Conservation (phyloP, 208 protist genomes). For the Leishmania tarentolae region DNA sequence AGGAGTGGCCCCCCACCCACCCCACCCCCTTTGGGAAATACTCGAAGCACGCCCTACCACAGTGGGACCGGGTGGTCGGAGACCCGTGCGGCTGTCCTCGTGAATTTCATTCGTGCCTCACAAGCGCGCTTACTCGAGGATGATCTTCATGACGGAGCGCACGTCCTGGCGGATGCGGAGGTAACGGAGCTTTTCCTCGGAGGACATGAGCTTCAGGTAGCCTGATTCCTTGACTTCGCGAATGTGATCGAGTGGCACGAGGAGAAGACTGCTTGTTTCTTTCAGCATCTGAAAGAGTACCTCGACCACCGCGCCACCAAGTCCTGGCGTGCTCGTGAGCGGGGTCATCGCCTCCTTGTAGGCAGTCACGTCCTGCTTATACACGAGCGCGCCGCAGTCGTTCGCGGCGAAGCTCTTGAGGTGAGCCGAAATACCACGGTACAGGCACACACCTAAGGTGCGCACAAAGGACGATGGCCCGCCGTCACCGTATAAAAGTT, state of each 20-base stretch:
- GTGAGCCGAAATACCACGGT: slow-evolving; percentile 75
- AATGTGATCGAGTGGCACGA: slow-evolving; percentile 86
- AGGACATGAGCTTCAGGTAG: slow-evolving; percentile 67
- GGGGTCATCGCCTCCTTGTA: slow-evolving; percentile 86
- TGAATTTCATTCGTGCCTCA: not conserved
- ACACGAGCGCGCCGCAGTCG: slow-evolving; percentile 78
- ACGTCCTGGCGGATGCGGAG: slow-evolving; percentile 83
- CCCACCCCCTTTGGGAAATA: no score
- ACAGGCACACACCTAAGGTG: slow-evolving; percentile 85
- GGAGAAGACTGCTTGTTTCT: slow-evolving; percentile 80
- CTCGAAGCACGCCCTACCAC: not conserved
- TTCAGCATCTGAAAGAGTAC: slow-evolving; percentile 81
- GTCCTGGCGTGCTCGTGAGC: slow-evolving; percentile 66
- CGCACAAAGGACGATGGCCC: slow-evolving; percentile 84
- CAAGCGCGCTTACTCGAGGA: slow-evolving; percentile 28
- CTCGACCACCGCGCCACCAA: slow-evolving; percentile 83
- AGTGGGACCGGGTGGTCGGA: not conserved
- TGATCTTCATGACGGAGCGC: slow-evolving; percentile 58
- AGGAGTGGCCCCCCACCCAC: not conserved
- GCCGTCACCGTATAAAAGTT: slow-evolving; percentile 85
- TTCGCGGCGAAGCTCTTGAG: slow-evolving; percentile 73
- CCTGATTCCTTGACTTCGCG: slow-evolving; percentile 84
- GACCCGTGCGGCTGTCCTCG: not conserved
- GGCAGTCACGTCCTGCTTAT: slow-evolving; percentile 90
- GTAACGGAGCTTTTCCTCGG: slow-evolving; percentile 79